These are phyloP conservation scores for Fusarium lateritium DNA, from an alignment of 2,329 filamentous ascomycete genomes.

Conservation along the genomic window DNA sequence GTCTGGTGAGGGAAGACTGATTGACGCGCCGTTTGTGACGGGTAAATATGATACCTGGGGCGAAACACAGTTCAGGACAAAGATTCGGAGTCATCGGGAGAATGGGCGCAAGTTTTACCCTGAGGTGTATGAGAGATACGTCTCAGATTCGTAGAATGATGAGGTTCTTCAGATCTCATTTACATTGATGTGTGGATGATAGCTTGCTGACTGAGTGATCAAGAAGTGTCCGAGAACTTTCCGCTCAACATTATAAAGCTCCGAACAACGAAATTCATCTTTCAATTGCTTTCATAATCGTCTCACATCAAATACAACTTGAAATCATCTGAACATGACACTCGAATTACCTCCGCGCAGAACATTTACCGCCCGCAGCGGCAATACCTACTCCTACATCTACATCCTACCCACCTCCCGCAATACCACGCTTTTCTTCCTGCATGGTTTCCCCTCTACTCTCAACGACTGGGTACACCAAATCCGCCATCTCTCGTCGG, in stretches of 20 bases:
- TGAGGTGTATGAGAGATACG: slow-evolving; percentile 64
- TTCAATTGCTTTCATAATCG: neutral
- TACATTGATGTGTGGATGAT: neutral
- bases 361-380: slow-evolving; percentile 31
- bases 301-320: neutral
- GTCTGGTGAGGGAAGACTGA: slow-evolving; percentile 54
- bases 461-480: slow-evolving; percentile 61
- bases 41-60: slow-evolving; percentile 69
- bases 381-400: slow-evolving; percentile 53
- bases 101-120: slow-evolving; percentile 64
- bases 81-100: slow-evolving; percentile 66
- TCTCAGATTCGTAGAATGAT: slow-evolving; percentile 53
- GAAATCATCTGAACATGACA: slow-evolving; percentile 14
- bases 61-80: slow-evolving; percentile 67
- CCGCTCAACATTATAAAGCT: slow-evolving; percentile 36
- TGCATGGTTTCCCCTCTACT: slow-evolving; percentile 66
- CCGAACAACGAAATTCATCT: neutral
- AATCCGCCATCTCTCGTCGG: slow-evolving; percentile 51
- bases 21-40: slow-evolving; percentile 66
- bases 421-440: slow-evolving; percentile 59
- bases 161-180: neutral
- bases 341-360: slow-evolving; percentile 8
- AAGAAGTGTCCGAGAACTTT: slow-evolving; percentile 49
- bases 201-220: neutral
- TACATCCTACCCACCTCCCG: slow-evolving; percentile 37